Conservation (phyloP, 2,329 filamentous ascomycete genomes). For the Beauveria caledonica region DNA sequence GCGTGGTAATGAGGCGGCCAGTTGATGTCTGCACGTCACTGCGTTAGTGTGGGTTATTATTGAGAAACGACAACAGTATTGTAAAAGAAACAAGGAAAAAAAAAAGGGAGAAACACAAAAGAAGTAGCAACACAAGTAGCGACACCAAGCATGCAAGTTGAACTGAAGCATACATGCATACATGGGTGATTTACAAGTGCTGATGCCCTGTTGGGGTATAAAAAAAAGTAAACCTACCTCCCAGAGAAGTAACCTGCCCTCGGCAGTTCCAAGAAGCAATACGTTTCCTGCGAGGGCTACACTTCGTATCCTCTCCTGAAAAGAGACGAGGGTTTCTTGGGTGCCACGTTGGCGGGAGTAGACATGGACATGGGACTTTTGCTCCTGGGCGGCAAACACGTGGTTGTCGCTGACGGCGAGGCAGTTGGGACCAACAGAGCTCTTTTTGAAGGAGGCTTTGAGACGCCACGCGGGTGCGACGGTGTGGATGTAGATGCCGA, state of each 20-base stretch:
- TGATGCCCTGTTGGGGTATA: constrained; percentile 5
- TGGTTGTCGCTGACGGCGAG: constrained; percentile 75
- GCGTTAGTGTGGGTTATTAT: background rate
- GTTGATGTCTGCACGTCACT: constrained; percentile 51
- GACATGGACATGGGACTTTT: constrained; percentile 88
- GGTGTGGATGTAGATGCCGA: constrained; percentile 79
- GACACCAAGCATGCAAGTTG: background rate
- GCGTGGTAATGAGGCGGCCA: constrained; percentile 67
- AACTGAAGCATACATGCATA: background rate
- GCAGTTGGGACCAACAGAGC: constrained; percentile 68
- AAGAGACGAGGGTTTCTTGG: constrained; percentile 81
- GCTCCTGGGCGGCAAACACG: constrained; percentile 83
- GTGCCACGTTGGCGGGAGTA: constrained; percentile 78
- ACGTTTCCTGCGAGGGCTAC: constrained; percentile 65
- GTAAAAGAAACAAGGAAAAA: background rate
- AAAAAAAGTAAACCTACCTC: constrained; percentile 53
- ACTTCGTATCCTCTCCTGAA: constrained; percentile 78
- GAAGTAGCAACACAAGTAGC: background rate
- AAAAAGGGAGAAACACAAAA: background rate
- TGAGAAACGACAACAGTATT: background rate
- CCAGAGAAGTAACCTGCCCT: constrained; percentile 84
- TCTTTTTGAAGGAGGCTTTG: constrained; percentile 82
- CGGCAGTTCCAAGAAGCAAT: constrained; percentile 71
- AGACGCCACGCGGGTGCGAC: constrained; percentile 70
- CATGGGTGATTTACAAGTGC: background rate